Percentiles rank a stretch among this genome's conserved stretches.
Conservation (phyloP, 148 eudicot species). For the Dianthus caryophyllus region DNA sequence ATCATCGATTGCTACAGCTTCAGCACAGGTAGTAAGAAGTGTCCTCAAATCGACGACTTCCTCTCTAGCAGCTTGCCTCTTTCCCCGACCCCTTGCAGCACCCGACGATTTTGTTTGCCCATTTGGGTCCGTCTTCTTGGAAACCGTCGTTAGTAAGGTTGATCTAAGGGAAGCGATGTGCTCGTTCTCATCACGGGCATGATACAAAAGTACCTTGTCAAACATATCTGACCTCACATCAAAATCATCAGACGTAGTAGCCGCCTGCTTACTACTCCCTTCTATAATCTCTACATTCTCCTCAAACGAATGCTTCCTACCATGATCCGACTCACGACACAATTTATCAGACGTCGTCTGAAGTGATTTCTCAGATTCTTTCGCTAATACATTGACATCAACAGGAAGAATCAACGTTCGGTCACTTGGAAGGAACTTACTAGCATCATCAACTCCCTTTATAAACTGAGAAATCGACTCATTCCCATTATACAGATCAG, state of each 20-base stretch:
- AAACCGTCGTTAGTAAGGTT: conserved; percentile 30
- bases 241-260: conserved; percentile 47
- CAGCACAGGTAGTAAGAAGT: conserved; percentile 57
- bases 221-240: conserved; percentile 49
- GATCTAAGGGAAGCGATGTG: conserved; percentile 38
- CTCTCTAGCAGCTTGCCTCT: conserved; percentile 36
- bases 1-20: conserved; percentile 60
- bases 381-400: conserved; percentile 14
- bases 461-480: conserved; percentile 43
- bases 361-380: neutral
- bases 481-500: conserved; percentile 33
- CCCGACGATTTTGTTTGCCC: conserved; percentile 28
- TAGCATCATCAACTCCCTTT: conserved; percentile 56
- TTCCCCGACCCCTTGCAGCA: conserved; percentile 41
- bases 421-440: conserved; percentile 45
- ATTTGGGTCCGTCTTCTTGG: conserved; percentile 29
- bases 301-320: conserved; percentile 42
- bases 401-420: conserved; percentile 24
- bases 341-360: conserved; percentile 16
- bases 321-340: conserved; percentile 12
- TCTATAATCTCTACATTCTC: conserved; percentile 33
- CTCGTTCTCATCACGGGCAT: conserved; percentile 36
- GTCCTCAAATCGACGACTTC: conserved; percentile 57
- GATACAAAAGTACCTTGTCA: conserved; percentile 50
- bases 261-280: conserved; percentile 50